These are phyloP conservation scores for Didymella pomorum DNA, from an alignment of 2,329 filamentous ascomycete genomes.

Conservation along the genomic window DNA sequence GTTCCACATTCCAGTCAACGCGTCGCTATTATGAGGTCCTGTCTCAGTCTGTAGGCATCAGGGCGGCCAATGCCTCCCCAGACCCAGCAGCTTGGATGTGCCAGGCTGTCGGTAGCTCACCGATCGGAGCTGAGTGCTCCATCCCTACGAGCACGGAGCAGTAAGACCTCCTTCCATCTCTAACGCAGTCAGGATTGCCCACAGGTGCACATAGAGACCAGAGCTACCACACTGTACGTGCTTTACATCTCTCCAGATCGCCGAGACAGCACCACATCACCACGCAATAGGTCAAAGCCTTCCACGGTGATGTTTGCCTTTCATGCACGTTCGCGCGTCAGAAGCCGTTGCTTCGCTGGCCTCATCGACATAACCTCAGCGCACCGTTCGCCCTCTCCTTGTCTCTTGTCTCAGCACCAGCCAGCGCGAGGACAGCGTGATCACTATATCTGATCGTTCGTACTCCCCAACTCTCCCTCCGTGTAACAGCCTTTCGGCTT, in stretches of 20 bases:
- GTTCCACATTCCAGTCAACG: background rate
- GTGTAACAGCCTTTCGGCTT: slow-evolving; percentile 32
- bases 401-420: slow-evolving; percentile 42
- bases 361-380: slow-evolving; percentile 16
- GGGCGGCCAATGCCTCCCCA: background rate
- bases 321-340: slow-evolving; percentile 9
- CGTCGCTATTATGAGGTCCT: background rate
- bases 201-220: background rate
- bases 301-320: slow-evolving; percentile 1
- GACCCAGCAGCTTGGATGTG: background rate
- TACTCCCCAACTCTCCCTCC: slow-evolving; percentile 18
- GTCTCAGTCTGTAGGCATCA: slow-evolving; percentile 2
- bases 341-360: slow-evolving; percentile 19
- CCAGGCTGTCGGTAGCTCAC: background rate
- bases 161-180: background rate
- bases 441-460: slow-evolving; percentile 35
- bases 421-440: slow-evolving; percentile 20
- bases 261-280: background rate
- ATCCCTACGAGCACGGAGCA: background rate
- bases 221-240: no score
- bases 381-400: slow-evolving; percentile 19
- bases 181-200: background rate
- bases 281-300: background rate
- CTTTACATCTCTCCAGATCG: background rate
- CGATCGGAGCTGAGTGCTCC: background rate